Percentiles rank a stretch among this genome's conserved stretches.
Evolutionary conservation across 345 rosid genomes (phyloP).

Genomic region (Pistacia vera): DNA sequence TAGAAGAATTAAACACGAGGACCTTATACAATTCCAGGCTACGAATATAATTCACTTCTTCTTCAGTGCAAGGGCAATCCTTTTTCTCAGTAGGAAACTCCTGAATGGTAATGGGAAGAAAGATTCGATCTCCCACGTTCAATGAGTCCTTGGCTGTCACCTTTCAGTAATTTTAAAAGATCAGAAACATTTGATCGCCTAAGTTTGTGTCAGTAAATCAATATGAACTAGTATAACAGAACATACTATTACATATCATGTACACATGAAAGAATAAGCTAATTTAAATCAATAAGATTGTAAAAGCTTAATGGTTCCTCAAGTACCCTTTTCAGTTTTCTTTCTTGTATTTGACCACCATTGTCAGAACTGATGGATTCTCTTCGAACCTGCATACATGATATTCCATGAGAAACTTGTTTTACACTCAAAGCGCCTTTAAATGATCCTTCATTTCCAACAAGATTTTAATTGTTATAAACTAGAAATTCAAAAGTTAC

Average conservation of each 20-base stretch:
- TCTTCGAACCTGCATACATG: constrained; percentile 62
- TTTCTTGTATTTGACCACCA: constrained; percentile 37
- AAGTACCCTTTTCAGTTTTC: constrained; percentile 63
- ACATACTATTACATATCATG: background rate
- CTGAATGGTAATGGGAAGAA: constrained; percentile 63
- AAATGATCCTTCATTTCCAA: background rate
- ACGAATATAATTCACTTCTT: constrained; percentile 65
- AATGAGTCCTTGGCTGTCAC: constrained; percentile 78
- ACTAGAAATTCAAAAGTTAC: background rate
- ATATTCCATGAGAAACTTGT: background rate
- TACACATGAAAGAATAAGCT: background rate
- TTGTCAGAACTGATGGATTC: constrained; percentile 33
- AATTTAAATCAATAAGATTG: constrained; percentile 5
- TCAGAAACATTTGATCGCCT: constrained; percentile 22
- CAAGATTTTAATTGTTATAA: background rate
- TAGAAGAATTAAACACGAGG: constrained; percentile 11
- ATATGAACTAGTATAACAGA: background rate
- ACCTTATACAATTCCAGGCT: constrained; percentile 84
- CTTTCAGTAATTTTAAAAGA: constrained; percentile 42
- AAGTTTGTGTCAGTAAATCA: background rate
- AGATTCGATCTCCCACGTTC: constrained; percentile 72
- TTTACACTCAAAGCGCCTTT: background rate
- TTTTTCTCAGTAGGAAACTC: constrained; percentile 46
- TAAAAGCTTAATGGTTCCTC: background rate
- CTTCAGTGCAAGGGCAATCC: constrained; percentile 45